Evolutionary conservation across 1,139 yeast species (phyloP).

Genomic region (Hemisphaericaspora subhashii): DNA sequence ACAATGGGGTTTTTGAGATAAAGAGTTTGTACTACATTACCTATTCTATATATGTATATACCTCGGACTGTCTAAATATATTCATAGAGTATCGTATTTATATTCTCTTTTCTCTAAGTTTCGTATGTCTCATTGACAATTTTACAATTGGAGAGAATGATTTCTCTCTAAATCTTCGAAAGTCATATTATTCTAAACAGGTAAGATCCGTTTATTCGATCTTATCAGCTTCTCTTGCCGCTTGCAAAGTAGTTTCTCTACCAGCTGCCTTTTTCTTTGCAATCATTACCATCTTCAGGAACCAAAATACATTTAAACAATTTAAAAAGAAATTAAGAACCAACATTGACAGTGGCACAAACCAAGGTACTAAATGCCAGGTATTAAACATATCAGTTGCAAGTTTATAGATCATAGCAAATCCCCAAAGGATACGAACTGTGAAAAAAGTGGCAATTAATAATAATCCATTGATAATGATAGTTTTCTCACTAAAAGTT

Average conservation of each 20-base stretch:
- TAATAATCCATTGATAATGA: constrained; percentile 66
- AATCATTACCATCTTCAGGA: constrained; percentile 76
- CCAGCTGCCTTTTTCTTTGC: constrained; percentile 52
- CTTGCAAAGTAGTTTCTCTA: constrained; percentile 21
- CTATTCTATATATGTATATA: too few relatives aligned
- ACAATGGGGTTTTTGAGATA: too few relatives aligned
- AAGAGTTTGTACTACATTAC: too few relatives aligned
- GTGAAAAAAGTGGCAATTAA: constrained; percentile 71
- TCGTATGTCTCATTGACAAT: too few relatives aligned
- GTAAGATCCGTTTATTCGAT: constrained; percentile 15
- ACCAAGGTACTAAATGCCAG: constrained; percentile 25
- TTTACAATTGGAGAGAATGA: too few relatives aligned
- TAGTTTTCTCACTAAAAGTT: constrained; percentile 49
- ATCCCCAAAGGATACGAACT: constrained; percentile 85
- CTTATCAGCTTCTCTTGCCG: constrained; percentile 25
- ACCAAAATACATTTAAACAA: constrained; percentile 72
- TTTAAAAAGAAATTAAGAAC: constrained; percentile 66
- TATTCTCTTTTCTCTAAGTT: too few relatives aligned
- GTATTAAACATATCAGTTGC: constrained; percentile 53
- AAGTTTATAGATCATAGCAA: constrained; percentile 60
- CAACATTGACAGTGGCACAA: constrained; percentile 46
- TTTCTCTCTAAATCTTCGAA: too few relatives aligned
- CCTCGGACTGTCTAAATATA: too few relatives aligned
- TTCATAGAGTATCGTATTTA: too few relatives aligned
- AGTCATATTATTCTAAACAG: too few relatives aligned